These are phyloP conservation scores for Ormosia semicastrata DNA, from an alignment of 306 rosid species.

Conservation along the genomic window DNA sequence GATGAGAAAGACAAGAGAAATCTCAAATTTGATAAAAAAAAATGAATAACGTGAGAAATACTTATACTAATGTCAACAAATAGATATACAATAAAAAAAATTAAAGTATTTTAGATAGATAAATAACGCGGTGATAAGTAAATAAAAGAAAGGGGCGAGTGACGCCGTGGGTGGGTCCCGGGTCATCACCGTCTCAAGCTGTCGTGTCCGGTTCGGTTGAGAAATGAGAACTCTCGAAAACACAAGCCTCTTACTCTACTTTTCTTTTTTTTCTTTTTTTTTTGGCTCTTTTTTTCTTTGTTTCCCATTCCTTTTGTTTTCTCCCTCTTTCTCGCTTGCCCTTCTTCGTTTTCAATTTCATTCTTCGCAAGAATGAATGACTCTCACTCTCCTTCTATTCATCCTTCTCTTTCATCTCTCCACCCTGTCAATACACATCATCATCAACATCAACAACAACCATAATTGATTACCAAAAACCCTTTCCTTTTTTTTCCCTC, in stretches of 20 bases:
- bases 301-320: background rate
- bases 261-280: background rate
- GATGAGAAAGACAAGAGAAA: no score
- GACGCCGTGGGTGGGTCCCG: background rate
- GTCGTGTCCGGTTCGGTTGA: slow-evolving; percentile 39
- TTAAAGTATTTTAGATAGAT: no score
- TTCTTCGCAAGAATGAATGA: slow-evolving; percentile 13
- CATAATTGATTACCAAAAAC: slow-evolving; percentile 21
- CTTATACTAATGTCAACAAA: no score
- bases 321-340: background rate
- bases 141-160: no score
- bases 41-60: no score
- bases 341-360: slow-evolving; percentile 14
- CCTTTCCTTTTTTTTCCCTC: background rate
- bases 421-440: slow-evolving; percentile 31
- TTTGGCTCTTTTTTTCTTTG: background rate
- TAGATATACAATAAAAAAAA: no score
- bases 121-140: no score
- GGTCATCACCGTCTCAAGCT: slow-evolving; percentile 21
- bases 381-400: background rate
- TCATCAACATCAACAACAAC: slow-evolving; percentile 31
- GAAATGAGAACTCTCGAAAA: slow-evolving; percentile 28
- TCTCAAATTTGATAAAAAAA: no score
- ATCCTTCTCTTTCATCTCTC: background rate
- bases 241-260: background rate